Conservation (phyloP, 2,329 filamentous ascomycete species). For the Xylaria sp. region DNA sequence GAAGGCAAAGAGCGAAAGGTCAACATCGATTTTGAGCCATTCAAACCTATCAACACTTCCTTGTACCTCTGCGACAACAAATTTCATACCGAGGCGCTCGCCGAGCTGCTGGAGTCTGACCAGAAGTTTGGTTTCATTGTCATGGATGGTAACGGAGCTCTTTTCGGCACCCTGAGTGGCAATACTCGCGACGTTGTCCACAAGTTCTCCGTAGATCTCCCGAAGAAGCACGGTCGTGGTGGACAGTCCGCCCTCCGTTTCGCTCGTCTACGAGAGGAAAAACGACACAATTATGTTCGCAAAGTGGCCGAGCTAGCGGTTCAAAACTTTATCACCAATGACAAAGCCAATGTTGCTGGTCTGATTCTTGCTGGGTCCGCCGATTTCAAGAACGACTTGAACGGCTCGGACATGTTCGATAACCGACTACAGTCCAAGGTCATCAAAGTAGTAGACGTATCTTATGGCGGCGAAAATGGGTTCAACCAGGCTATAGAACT, state of each 20-base stretch:
- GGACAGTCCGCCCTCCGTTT: slow-evolving; percentile 99
- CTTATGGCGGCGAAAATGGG: slow-evolving; percentile 98
- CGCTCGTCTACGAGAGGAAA: slow-evolving; percentile 98
- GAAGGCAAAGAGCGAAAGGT: slow-evolving; percentile 99
- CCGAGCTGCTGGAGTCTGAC: slow-evolving; percentile 96
- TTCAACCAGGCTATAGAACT: slow-evolving; percentile 99
- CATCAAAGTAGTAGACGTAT: slow-evolving; percentile 99
- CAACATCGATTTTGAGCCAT: slow-evolving; percentile 99
- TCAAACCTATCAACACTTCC: slow-evolving; percentile 99
- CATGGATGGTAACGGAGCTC: slow-evolving; percentile 98
- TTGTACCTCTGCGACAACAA: slow-evolving; percentile 99
- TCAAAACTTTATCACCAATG: slow-evolving; percentile 97
- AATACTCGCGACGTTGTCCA: slow-evolving; percentile 97
- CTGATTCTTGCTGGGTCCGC: slow-evolving; percentile 95
- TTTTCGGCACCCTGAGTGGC: slow-evolving; percentile 96
- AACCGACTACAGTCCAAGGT: slow-evolving; percentile 91
- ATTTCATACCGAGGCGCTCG: slow-evolving; percentile 97
- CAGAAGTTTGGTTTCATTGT: slow-evolving; percentile 99
- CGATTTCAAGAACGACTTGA: slow-evolving; percentile 99
- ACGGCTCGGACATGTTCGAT: slow-evolving; percentile 97
- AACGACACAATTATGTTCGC: slow-evolving; percentile 99
- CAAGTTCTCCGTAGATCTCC: slow-evolving; percentile 98
- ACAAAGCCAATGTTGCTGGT: slow-evolving; percentile 98
- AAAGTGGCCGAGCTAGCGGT: slow-evolving; percentile 98
- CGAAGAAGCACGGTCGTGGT: slow-evolving; percentile 99